Conservation (phyloP, 2,329 filamentous ascomycete genomes). For the Pseudogymnoascus sp. region DNA sequence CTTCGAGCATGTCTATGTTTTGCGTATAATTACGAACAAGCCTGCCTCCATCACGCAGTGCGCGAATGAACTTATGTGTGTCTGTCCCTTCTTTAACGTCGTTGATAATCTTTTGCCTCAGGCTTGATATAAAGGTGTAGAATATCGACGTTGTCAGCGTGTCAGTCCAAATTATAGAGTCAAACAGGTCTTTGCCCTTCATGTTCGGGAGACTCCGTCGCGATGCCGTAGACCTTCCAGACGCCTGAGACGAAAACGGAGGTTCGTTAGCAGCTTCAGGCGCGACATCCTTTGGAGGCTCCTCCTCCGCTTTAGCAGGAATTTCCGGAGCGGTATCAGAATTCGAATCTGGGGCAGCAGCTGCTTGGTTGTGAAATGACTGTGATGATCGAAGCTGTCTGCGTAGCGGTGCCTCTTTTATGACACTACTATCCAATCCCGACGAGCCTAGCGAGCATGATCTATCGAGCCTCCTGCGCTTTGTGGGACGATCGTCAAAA, state of each 20-base stretch:
- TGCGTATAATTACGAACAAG: conserved; percentile 67
- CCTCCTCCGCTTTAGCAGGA: background rate
- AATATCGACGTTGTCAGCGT: conserved; percentile 61
- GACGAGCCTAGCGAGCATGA: background rate
- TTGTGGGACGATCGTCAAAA: conserved; percentile 28
- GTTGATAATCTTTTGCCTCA: conserved; percentile 52
- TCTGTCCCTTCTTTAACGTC: conserved; percentile 52
- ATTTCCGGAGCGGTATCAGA: background rate
- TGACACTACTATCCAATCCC: background rate
- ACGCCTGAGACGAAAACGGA: conserved; percentile 17
- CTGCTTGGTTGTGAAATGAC: background rate
- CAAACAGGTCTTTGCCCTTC: conserved; percentile 64
- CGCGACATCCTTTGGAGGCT: background rate
- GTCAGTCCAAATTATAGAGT: conserved; percentile 61
- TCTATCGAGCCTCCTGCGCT: conserved; percentile 21
- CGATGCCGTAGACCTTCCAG: conserved; percentile 14
- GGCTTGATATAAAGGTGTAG: conserved; percentile 61
- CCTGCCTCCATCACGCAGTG: conserved; percentile 57
- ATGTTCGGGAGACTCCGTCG: conserved; percentile 45
- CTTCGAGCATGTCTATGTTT: conserved; percentile 67
- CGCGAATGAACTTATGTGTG: conserved; percentile 61
- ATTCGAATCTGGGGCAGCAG: background rate
- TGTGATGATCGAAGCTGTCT: background rate
- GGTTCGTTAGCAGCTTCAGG: conserved; percentile 9
- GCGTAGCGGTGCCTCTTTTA: background rate